Base-by-base conservation (phyloP, 257 asterid species). In the Plectranthus barbatus region DNA sequence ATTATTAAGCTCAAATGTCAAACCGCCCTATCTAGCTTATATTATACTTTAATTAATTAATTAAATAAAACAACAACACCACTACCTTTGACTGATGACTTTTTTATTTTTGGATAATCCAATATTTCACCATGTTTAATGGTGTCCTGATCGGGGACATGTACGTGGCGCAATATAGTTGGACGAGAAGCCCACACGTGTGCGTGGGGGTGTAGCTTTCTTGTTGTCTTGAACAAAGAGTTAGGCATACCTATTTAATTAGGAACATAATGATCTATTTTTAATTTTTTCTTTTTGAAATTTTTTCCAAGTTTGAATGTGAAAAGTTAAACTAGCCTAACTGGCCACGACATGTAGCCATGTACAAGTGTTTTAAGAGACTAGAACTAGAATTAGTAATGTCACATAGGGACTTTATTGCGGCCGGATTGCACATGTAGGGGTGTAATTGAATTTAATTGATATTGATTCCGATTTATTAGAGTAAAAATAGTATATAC, bases 121-220 rank as follows among this genome's bases (percentile, higher is more conserved):
- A n/a, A 61, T 11, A 12, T 49, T 69, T 60, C 66, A 56, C 68
- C 70, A 39, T 69, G 75, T 64, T 62, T 58, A 75, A 54, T 58
- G 49, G 45, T 49, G 60, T 52, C 12, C 64, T 73, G n/a, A 72
- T 74, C 13, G 76, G 81, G 68, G 57, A 36, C 75, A 69, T 44
- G 6, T 55, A 72, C 75, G 72, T 79, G 81, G 69, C 53, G 11
- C 5, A 21, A 18, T 66, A 17, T 53, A 52, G 19, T 75, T 71
- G 66, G 74, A 1, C 33, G 18, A 51, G 51, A 65, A 47, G 50
- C 33, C 41, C 44, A 21, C 15, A 56, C 45, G 67, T 66, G 59
- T 47, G 60, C 45, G 67, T 66, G 59, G 37, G 60, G 36, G 6
- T 20, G 9, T 10, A 4, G 13, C 54, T 23, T 5, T 9, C 60